These are phyloP conservation scores for Dipteronia dyeriana DNA, from an alignment of 345 rosid genomes.

Conservation along the genomic window DNA sequence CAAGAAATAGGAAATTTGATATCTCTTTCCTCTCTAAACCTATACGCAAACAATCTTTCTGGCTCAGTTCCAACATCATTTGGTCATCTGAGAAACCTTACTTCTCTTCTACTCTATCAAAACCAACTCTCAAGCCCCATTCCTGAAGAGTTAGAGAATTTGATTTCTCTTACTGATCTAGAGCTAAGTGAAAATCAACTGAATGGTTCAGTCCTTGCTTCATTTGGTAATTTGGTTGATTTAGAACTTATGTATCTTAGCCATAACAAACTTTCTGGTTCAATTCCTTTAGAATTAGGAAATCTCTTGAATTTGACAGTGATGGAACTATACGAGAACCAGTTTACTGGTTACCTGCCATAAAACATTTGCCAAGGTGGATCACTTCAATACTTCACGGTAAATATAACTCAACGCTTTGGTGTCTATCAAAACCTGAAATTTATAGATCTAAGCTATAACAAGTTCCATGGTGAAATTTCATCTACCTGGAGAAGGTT, in stretches of 20 bases:
- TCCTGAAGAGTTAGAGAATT: conserved; percentile 22
- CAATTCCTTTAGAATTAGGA: conserved; percentile 21
- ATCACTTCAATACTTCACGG: background rate
- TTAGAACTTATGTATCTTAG: conserved; percentile 19
- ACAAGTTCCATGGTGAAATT: conserved; percentile 30
- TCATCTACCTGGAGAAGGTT: conserved; percentile 20
- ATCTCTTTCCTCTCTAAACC: conserved; percentile 23
- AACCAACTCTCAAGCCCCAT: conserved; percentile 30
- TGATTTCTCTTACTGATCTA: conserved; percentile 9
- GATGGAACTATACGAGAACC: conserved; percentile 17
- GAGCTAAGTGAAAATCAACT: conserved; percentile 16
- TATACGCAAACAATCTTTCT: conserved; percentile 18
- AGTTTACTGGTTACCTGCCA: conserved; percentile 27
- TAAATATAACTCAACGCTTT: conserved; percentile 17
- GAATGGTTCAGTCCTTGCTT: conserved; percentile 3
- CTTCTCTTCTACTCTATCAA: background rate
- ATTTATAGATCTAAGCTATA: conserved; percentile 13
- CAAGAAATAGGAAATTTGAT: conserved; percentile 32
- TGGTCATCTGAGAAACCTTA: conserved; percentile 11
- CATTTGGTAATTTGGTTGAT: background rate
- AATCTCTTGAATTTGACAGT: background rate
- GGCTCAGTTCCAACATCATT: conserved; percentile 33
- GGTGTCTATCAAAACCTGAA: conserved; percentile 29
- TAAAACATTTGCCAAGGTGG: conserved; percentile 16
- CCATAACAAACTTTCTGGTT: conserved; percentile 24